A percentile compares a stretch with the other conserved stretches of the same genome.
phyloP scores from a whole-genome alignment of 257 asterid genomes.

The Petunia axillaris region DNA sequence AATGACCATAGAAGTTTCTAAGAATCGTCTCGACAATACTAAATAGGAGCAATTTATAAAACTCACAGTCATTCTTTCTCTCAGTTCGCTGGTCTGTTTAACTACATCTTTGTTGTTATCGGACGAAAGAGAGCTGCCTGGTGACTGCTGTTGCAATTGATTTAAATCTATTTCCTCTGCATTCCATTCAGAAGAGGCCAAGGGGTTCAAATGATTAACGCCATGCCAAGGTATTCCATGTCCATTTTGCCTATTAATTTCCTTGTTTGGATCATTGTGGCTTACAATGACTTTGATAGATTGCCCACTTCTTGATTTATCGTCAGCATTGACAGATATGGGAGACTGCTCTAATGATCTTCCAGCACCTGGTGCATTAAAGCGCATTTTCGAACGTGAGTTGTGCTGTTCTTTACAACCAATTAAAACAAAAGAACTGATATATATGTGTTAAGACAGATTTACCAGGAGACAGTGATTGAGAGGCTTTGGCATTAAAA shows the following conservation, averaged over 20 bases:
- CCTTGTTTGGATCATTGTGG: background rate
- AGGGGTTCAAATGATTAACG: background rate
- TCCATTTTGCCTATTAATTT: background rate
- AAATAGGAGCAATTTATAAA: background rate
- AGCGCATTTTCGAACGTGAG: background rate
- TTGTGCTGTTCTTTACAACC: background rate
- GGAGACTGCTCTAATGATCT: constrained; percentile 23
- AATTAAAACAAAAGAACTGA: background rate
- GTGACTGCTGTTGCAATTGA: constrained; percentile 30
- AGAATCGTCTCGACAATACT: background rate
- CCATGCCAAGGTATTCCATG: constrained; percentile 17
- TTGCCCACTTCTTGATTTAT: constrained; percentile 12
- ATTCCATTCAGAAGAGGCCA: background rate
- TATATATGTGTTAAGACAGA: background rate
- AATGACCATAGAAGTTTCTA: background rate
- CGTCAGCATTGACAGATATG: background rate
- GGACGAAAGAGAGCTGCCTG: constrained; percentile 28
- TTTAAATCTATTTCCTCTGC: constrained; percentile 31
- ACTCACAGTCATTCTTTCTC: background rate
- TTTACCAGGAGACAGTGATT: constrained; percentile 52
- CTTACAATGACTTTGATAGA: background rate
- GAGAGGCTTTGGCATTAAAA: constrained; percentile 49
- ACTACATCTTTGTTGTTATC: constrained; percentile 28
- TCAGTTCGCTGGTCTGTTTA: constrained; percentile 5
- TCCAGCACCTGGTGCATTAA: constrained; percentile 20